Base-by-base conservation (phyloP, 805 yeast species). In the Teunomyces tritomae region DNA sequence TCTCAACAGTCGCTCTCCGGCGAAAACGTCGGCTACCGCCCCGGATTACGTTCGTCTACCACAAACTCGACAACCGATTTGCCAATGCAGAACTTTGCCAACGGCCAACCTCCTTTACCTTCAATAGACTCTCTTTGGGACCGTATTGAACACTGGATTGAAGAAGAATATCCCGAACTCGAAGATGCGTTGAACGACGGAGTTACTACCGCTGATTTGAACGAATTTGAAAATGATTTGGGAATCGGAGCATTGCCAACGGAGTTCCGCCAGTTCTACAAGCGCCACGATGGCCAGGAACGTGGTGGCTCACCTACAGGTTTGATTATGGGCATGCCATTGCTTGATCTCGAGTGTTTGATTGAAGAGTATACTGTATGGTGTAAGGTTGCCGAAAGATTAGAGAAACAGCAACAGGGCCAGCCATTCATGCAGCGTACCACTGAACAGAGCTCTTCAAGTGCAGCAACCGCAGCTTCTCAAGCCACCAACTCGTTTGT, bases 61-160 rank as follows among this genome's bases (percentile, higher is more conserved):
- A 68, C 67, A 40, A 59, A 63, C 48, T 57, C 63, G 46, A 58
- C 68, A 9, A 73, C 78, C 5, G 73, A 74, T 32, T 68, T 72
- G 37, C 78, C 76, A 47, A 17, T 37, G 40, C 40, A 20, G 40
- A 39, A 39, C 24, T 16, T 37, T n/a, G 63, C 55, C 60, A 69
- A 70, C 33, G 82, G 82, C 1, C 76, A 67, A 51, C 78, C 80
- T 20, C 81, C 81, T 14, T 60, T 76, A 45, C 81, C 82, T 13
- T 40, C 48, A 20, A 47, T 73, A 20, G 78, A 73, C 49, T 64
- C 74, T 4, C 59, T 73, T 44, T 73, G 77, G 78, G 69, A 65
- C 50, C 57, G 77, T 30, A 63, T 73, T 43, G 77, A 70, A 49
- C 52, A 53, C 37, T 73, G 75, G 70, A 61, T 72, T 49, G 78